phyloP scores from a whole-genome alignment of 192 early-diverging fungal genomes.

The Spizellomyces punctatus region DNA sequence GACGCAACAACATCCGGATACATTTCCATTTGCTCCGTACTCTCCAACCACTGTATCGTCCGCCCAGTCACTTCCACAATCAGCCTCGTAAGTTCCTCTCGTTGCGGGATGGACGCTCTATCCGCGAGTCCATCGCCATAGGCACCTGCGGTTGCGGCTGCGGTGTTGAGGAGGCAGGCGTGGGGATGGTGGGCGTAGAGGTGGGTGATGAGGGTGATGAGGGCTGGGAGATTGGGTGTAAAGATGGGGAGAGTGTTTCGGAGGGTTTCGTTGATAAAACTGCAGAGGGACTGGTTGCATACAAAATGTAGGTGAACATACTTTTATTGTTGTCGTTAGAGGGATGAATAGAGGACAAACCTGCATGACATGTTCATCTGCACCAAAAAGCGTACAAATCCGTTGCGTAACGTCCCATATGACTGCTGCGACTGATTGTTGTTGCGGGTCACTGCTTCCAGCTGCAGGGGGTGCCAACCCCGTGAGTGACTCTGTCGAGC shows the following conservation, averaged over 20 bases:
- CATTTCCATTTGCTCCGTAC: slow-evolving; percentile 28
- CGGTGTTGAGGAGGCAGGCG: slow-evolving; percentile 14
- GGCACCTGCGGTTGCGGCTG: slow-evolving; percentile 8
- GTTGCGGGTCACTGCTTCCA: slow-evolving; percentile 10
- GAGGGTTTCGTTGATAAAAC: slow-evolving; percentile 23
- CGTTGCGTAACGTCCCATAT: slow-evolving; percentile 36
- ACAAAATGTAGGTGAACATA: neutral
- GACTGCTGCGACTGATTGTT: slow-evolving; percentile 24
- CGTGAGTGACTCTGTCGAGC: neutral
- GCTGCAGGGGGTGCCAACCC: slow-evolving; percentile 1
- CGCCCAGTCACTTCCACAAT: slow-evolving; percentile 16
- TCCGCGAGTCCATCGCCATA: slow-evolving; percentile 15
- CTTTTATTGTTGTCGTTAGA: neutral
- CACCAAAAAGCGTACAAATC: slow-evolving; percentile 31
- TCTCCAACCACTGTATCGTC: slow-evolving; percentile 15
- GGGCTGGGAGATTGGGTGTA: slow-evolving; percentile 14
- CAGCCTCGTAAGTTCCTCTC: slow-evolving; percentile 13
- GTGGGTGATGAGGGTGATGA: slow-evolving; percentile 10
- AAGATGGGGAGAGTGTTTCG: slow-evolving; percentile 20
- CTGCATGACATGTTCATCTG: slow-evolving; percentile 37
- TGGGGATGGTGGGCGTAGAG: neutral
- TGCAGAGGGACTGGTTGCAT: slow-evolving; percentile 3
- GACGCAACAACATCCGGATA: slow-evolving; percentile 34
- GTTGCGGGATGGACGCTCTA: neutral
- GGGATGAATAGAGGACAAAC: neutral